Evolutionary conservation across 1,284 basidiomycete genomes (phyloP), one percentile per base, ranked within the genome.

Genomic region (Ceratobasidium sp.): DNA sequence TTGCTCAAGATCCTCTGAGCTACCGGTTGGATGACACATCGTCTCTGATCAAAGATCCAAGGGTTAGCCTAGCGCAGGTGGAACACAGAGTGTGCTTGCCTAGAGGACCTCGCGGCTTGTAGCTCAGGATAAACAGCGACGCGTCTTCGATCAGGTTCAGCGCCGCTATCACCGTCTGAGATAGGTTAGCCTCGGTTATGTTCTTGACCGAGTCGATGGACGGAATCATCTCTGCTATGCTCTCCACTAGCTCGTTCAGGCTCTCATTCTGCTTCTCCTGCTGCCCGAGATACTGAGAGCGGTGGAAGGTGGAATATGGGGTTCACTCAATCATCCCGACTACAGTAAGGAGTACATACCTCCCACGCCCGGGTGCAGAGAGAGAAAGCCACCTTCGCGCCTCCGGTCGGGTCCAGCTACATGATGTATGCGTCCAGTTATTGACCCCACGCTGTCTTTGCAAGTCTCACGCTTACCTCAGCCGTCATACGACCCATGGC

Each of bases 81-180:
- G n/a, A n/a, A n/a, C n/a, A n/a, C n/a, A 64, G 20, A 1, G 15
- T 4, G 5, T 7, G 40, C 26, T 38, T 42, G 42, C 67, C 67
- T 7, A 17, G 15, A n/a, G 26, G 3, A 15, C 17, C 10, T 2
- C 66, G 56, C 1, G 68, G 44, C 40, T 40, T 33, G 42, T 59
- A 59, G 15, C 12, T 48, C 13, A 56, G 13, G 54, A 70, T 38
- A 57, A 70, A 70, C 4, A 54, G 48, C 20, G 67, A 70, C 3
- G 50, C 52, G 15, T 70, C 67, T 28, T 70, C 67, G n/a, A 70
- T 70, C 33, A 70, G 17, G 33, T 57, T 5, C 1, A 57, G 9
- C 38, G 33, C 5, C 7, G 23, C n/a, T n/a, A 42, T 2, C 12
- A 70, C 50, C n/a, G 54, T 42, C 5, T 70, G 33, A 9, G 23